phyloP scores from a whole-genome alignment of 2,329 filamentous ascomycete species.

The Alternaria incomplexa region DNA sequence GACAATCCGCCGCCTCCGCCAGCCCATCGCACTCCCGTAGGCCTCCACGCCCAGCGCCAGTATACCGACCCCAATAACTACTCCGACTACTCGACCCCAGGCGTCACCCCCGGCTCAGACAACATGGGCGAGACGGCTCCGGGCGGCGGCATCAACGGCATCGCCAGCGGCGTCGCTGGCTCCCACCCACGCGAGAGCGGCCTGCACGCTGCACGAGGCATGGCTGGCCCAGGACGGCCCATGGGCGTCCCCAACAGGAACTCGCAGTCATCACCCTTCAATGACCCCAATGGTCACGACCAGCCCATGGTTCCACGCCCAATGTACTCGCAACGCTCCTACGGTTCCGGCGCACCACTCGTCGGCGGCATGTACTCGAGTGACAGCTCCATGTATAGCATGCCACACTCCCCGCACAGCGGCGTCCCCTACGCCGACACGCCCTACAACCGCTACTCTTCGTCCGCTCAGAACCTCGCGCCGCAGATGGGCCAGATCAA shows the following conservation, averaged over 20 bases:
- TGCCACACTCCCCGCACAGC: constrained; percentile 46
- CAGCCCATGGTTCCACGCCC: constrained; percentile 24
- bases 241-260: constrained; percentile 32
- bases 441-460: constrained; percentile 68
- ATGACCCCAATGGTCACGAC: constrained; percentile 34
- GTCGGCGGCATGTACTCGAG: constrained; percentile 45
- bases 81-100: constrained; percentile 42
- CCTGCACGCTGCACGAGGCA: constrained; percentile 63
- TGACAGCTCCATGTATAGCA: constrained; percentile 56
- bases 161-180: constrained; percentile 68
- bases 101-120: constrained; percentile 65
- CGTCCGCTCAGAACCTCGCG: constrained; percentile 40
- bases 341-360: constrained; percentile 29
- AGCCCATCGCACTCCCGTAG: constrained; percentile 37
- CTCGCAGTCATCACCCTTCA: constrained; percentile 31
- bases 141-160: constrained; percentile 69
- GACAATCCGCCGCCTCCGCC: constrained; percentile 45
- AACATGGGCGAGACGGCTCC: constrained; percentile 68
- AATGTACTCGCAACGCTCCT: constrained; percentile 32
- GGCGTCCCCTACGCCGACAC: constrained; percentile 63
- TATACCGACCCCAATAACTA: constrained; percentile 40
- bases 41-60: constrained; percentile 35
- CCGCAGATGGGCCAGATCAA: constrained; percentile 62
- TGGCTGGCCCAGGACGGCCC: constrained; percentile 28
- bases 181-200: constrained; percentile 66